Conservation (phyloP, 2,329 filamentous ascomycete species). For the Mycosphaerella sp. region DNA sequence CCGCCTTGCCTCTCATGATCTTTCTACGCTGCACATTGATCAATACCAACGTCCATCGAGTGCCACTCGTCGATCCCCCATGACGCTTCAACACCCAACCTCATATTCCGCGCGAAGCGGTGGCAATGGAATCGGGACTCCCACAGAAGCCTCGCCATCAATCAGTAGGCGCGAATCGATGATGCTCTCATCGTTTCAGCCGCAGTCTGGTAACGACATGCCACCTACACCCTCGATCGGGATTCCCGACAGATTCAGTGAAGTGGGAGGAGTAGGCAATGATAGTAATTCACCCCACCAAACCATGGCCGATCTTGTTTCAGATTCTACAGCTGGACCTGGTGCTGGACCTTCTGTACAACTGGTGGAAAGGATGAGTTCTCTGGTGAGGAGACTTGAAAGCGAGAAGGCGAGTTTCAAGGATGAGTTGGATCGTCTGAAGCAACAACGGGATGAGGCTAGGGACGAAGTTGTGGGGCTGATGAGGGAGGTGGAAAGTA, state of each 20-base stretch:
- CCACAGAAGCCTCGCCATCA: constrained; percentile 25
- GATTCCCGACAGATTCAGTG: constrained; percentile 43
- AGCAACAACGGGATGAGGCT: constrained; percentile 83
- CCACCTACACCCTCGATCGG: constrained; percentile 45
- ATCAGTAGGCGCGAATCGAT: constrained; percentile 45
- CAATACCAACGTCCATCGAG: constrained; percentile 29
- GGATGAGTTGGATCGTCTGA: constrained; percentile 76
- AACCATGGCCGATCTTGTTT: constrained; percentile 53
- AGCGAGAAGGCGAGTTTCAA: constrained; percentile 82
- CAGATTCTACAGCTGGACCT: constrained; percentile 64
- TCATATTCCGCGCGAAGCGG: constrained; percentile 8
- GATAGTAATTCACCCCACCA: constrained; percentile 58
- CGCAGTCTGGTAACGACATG: constrained; percentile 18
- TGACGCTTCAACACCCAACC: constrained; percentile 17
- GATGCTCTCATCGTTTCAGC: constrained; percentile 27
- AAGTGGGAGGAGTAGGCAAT: constrained; percentile 44
- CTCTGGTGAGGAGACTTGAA: constrained; percentile 83
- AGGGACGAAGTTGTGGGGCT: constrained; percentile 82
- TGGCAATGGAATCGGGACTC: constrained; percentile 9
- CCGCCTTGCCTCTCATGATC: constrained; percentile 28
- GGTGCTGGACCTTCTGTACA: constrained; percentile 83
- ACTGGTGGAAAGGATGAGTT: constrained; percentile 92
- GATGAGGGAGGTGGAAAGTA: constrained; percentile 78
- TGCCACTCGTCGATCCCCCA: constrained; percentile 26
- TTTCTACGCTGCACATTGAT: constrained; percentile 23